Conservation (phyloP, 2,329 filamentous ascomycete species). For the Penicillium concentricum region DNA sequence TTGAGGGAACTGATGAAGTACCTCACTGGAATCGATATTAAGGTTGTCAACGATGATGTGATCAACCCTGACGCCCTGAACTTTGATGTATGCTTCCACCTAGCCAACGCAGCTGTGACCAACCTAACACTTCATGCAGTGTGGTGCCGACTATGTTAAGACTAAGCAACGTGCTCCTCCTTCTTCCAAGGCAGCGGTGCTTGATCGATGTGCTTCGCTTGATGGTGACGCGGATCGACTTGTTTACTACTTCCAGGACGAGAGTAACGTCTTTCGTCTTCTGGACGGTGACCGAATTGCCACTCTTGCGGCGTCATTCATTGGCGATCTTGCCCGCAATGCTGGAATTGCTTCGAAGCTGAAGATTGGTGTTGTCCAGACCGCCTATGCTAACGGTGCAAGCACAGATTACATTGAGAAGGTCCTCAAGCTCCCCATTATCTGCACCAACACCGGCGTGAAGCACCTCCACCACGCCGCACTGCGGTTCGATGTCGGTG, state of each 20-base stretch:
- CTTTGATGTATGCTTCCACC: slow-evolving; percentile 63
- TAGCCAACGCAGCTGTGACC: not conserved
- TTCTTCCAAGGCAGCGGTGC: slow-evolving; percentile 71
- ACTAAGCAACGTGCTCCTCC: slow-evolving; percentile 90
- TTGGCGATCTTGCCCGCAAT: slow-evolving; percentile 79
- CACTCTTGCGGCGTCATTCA: slow-evolving; percentile 88
- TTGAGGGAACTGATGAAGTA: slow-evolving; percentile 81
- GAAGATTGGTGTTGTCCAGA: slow-evolving; percentile 93
- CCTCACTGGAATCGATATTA: slow-evolving; percentile 74
- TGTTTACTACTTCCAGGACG: slow-evolving; percentile 90
- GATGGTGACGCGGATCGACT: slow-evolving; percentile 95
- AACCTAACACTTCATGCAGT: slow-evolving; percentile 51
- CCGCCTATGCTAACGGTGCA: slow-evolving; percentile 94
- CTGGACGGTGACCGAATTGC: slow-evolving; percentile 97
- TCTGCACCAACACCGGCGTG: slow-evolving; percentile 92
- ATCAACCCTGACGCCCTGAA: slow-evolving; percentile 87
- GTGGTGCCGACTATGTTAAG: slow-evolving; percentile 96
- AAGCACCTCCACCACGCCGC: slow-evolving; percentile 98
- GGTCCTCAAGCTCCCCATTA: slow-evolving; percentile 81
- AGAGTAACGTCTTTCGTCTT: slow-evolving; percentile 80
- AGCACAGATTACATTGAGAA: slow-evolving; percentile 90
- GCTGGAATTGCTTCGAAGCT: slow-evolving; percentile 77
- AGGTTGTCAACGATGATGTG: slow-evolving; percentile 89
- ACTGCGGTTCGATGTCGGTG: slow-evolving; percentile 87
- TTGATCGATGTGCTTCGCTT: slow-evolving; percentile 81